These are phyloP conservation scores for Candida methanosorbosa DNA, from an alignment of 805 yeast species.

Conservation along the genomic window DNA sequence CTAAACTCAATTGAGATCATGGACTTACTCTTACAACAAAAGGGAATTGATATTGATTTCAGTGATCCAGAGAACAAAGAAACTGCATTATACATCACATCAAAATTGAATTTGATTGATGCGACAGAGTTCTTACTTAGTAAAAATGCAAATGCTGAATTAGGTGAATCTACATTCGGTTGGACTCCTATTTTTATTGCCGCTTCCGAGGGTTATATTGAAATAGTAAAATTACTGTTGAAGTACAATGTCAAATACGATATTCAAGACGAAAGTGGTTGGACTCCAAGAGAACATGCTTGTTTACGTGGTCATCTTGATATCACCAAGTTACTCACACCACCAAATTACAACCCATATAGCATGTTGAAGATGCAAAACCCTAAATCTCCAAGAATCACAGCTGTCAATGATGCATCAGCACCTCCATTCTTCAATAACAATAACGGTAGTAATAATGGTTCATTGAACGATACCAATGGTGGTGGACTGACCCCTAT, in stretches of 20 bases:
- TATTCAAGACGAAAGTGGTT: slow-evolving; percentile 73
- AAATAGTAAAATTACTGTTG: slow-evolving; percentile 48
- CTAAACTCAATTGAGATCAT: slow-evolving; percentile 53
- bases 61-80: slow-evolving; percentile 56
- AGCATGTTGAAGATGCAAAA: slow-evolving; percentile 9
- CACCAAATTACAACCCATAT: slow-evolving; percentile 31
- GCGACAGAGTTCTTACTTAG: slow-evolving; percentile 48
- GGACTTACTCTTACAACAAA: slow-evolving; percentile 39
- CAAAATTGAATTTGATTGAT: slow-evolving; percentile 49
- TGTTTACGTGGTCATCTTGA: slow-evolving; percentile 78
- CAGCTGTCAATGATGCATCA: too few relatives aligned
- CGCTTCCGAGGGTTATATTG: slow-evolving; percentile 71
- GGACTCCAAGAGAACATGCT: slow-evolving; percentile 98
- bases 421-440: too few relatives aligned
- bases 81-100: slow-evolving; percentile 76
- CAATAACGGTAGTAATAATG: too few relatives aligned
- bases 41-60: slow-evolving; percentile 58
- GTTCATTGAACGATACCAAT: too few relatives aligned
- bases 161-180: slow-evolving; percentile 71
- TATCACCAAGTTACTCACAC: slow-evolving; percentile 55
- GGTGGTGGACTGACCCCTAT: too few relatives aligned
- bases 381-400: slow-evolving; percentile 12
- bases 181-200: slow-evolving; percentile 94
- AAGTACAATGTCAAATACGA: slow-evolving; percentile 44
- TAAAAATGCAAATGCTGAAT: slow-evolving; percentile 62